Percentiles rank a stretch among this genome's conserved stretches.
phyloP scores from a whole-genome alignment of 441 rosid species.

The Capsella rubella region DNA sequence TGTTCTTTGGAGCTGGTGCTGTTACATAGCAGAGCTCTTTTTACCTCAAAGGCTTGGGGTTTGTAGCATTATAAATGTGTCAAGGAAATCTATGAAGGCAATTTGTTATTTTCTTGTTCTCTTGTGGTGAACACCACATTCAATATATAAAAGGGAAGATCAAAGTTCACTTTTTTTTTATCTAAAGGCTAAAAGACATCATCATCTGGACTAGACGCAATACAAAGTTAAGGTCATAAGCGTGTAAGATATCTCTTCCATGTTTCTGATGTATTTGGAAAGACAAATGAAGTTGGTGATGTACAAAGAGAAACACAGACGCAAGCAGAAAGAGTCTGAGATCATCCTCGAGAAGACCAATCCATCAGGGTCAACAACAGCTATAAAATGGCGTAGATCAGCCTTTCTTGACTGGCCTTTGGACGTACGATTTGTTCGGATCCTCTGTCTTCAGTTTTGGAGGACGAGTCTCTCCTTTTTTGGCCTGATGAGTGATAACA shows the following conservation, averaged over 20 bases:
- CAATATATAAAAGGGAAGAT: not conserved
- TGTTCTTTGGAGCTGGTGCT: constrained; percentile 34
- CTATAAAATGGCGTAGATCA: constrained; percentile 40
- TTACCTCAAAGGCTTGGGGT: constrained; percentile 29
- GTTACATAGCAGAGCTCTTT: constrained; percentile 33
- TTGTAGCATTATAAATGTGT: constrained; percentile 32
- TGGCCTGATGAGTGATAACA: constrained; percentile 58
- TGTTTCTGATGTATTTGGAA: constrained; percentile 26
- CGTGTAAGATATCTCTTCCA: constrained; percentile 30
- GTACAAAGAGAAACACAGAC: constrained; percentile 34
- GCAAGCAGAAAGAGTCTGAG: constrained; percentile 12
- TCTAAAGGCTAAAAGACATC: not conserved
- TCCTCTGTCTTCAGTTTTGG: constrained; percentile 98
- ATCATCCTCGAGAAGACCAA: constrained; percentile 21
- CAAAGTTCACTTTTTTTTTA: not conserved
- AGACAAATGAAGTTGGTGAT: constrained; percentile 29
- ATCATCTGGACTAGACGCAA: constrained; percentile 10
- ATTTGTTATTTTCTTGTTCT: constrained; percentile 24
- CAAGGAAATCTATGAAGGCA: constrained; percentile 28
- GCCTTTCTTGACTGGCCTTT: constrained; percentile 93
- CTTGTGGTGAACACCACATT: not conserved
- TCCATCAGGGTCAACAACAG: constrained; percentile 37
- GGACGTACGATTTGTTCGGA: constrained; percentile 98
- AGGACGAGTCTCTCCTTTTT: constrained; percentile 95
- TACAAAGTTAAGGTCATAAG: constrained; percentile 33